A percentile compares a stretch with the other conserved stretches of the same genome.
Conservation (phyloP, 164 flowering plant species). For the Tinospora cordifolia region DNA sequence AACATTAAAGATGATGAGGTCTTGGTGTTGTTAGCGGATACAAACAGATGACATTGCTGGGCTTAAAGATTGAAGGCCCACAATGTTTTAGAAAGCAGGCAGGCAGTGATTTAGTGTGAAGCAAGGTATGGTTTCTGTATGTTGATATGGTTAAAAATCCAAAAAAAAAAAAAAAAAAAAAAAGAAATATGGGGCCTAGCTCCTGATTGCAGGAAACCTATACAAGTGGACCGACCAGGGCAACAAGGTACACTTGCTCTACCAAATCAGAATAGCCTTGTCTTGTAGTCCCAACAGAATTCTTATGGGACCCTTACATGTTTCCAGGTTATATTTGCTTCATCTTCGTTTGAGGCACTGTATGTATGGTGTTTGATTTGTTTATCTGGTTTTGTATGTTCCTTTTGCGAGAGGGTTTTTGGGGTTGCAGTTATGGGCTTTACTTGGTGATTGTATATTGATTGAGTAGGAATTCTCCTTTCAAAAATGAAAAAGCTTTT, state of each 20-base stretch:
- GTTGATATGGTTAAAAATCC: constrained; percentile 14
- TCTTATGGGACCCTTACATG: constrained; percentile 3
- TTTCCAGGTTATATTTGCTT: constrained; percentile 11
- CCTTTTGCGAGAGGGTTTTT: constrained; percentile 12
- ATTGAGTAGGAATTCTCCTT: constrained; percentile 11
- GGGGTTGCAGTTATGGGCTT: constrained; percentile 6
- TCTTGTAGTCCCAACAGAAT: neutral
- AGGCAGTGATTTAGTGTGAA: neutral
- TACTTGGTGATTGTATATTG: constrained; percentile 29
- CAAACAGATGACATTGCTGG: constrained; percentile 32
- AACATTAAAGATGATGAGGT: constrained; percentile 55
- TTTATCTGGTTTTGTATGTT: constrained; percentile 16
- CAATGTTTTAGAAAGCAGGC: neutral
- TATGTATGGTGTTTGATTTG: constrained; percentile 16
- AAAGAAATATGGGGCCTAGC: neutral
- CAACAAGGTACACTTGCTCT: neutral
- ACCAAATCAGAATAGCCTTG: neutral
- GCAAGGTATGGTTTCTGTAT: constrained; percentile 19
- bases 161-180: too few relatives aligned
- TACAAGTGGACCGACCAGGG: constrained; percentile 1
- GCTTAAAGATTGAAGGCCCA: constrained; percentile 1
- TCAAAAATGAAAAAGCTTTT: neutral
- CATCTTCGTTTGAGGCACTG: constrained; percentile 12
- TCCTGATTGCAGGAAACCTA: constrained; percentile 12
- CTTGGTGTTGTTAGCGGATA: constrained; percentile 44